Percentiles rank a stretch among this genome's conserved stretches.
Evolutionary conservation across 345 rosid genomes (phyloP).

Genomic region (Nephelium lappaceum): DNA sequence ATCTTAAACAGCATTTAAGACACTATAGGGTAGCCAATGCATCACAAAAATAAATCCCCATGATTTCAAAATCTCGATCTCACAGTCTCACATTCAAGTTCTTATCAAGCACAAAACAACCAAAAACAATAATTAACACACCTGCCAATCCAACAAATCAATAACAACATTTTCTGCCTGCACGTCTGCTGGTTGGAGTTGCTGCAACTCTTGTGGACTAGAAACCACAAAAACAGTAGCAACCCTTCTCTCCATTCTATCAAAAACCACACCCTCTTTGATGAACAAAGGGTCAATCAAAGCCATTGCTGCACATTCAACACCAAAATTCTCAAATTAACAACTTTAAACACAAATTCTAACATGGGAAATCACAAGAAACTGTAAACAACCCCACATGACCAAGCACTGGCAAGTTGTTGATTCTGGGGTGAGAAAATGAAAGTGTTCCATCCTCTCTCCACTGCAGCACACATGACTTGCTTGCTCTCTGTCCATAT

Average conservation of each 20-base stretch:
- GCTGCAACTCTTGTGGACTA: conserved; percentile 59
- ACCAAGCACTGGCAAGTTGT: conserved; percentile 73
- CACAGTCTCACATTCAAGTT: neutral
- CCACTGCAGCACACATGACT: conserved; percentile 82
- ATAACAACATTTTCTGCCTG: conserved; percentile 52
- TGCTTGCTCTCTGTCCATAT: conserved; percentile 75
- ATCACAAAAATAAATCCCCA: neutral
- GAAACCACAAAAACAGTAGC: conserved; percentile 62
- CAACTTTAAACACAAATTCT: neutral
- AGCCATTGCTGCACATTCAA: conserved; percentile 60
- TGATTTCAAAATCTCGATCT: neutral
- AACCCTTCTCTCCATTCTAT: conserved; percentile 42
- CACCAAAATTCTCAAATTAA: conserved; percentile 18
- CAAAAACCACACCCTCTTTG: conserved; percentile 49
- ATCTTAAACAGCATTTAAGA: neutral
- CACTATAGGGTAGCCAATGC: neutral
- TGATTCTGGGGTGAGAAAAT: conserved; percentile 47
- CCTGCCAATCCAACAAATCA: conserved; percentile 84
- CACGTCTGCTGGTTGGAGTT: conserved; percentile 52
- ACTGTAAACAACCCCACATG: conserved; percentile 45
- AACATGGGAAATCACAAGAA: conserved; percentile 3
- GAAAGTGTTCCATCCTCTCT: conserved; percentile 94
- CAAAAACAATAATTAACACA: conserved; percentile 20
- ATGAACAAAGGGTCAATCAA: conserved; percentile 63
- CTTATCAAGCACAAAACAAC: neutral